phyloP scores from a whole-genome alignment of 257 asterid genomes.

The Catharanthus roseus region DNA sequence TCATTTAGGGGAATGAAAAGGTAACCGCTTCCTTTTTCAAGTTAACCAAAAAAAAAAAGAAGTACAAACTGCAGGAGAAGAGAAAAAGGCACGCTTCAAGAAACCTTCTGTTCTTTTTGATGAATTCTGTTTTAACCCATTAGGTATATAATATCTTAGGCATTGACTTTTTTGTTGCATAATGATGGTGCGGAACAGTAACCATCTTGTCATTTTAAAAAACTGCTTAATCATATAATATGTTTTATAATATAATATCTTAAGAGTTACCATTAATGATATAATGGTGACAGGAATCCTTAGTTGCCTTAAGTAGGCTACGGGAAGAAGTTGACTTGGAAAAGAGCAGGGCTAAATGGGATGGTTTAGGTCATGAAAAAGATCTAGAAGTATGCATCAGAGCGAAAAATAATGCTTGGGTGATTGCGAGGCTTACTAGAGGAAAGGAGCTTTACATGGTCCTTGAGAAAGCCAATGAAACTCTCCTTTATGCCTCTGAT shows the following conservation, averaged over 20 bases:
- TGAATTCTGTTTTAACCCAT: background rate
- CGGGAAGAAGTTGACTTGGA: conserved; percentile 84
- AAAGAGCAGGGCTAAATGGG: conserved; percentile 50
- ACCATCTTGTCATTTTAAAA: background rate
- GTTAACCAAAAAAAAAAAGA: background rate
- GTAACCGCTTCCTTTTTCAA: background rate
- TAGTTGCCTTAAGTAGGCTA: conserved; percentile 69
- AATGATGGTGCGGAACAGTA: background rate
- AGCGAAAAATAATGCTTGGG: conserved; percentile 94
- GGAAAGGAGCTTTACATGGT: conserved; percentile 95
- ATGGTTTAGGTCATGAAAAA: conserved; percentile 45
- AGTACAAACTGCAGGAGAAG: background rate
- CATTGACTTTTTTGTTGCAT: background rate
- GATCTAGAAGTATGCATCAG: conserved; percentile 75
- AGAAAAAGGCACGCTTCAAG: background rate
- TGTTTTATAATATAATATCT: too few relatives aligned
- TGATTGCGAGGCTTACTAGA: conserved; percentile 65
- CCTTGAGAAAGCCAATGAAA: conserved; percentile 93
- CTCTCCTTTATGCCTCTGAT: conserved; percentile 87
- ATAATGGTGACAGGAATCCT: conserved; percentile 64
- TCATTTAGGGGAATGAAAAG: background rate
- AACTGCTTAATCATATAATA: too few relatives aligned
- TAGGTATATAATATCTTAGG: background rate
- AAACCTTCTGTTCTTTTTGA: background rate
- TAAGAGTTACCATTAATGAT: conserved; percentile 2